phyloP scores from a whole-genome alignment of 225 moss, liverwort and hornwort genomes.

The Straminergon stramineum region DNA sequence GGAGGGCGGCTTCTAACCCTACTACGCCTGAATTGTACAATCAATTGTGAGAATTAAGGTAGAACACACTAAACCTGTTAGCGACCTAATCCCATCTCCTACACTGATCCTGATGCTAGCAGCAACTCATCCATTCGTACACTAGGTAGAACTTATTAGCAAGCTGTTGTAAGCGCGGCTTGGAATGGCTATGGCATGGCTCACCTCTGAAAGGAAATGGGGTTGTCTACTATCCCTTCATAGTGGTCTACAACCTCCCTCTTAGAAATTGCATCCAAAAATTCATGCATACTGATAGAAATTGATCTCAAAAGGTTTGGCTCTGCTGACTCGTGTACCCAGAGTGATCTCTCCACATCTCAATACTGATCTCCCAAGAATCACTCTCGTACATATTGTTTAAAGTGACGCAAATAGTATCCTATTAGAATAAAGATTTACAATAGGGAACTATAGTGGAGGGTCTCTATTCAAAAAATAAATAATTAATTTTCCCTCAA shows the following conservation, averaged over 20 bases:
- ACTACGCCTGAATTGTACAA: slow-evolving; percentile 37
- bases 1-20: slow-evolving; percentile 69
- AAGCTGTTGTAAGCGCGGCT: not conserved
- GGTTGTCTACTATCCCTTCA: not conserved
- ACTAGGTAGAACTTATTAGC: not conserved
- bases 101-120: not conserved
- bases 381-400: too few relatives aligned
- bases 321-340: too few relatives aligned
- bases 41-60: not conserved
- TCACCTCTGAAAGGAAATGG: not conserved
- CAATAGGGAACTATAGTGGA: too few relatives aligned
- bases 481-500: not conserved
- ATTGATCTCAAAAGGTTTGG: not conserved
- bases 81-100: not conserved
- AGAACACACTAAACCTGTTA: not conserved
- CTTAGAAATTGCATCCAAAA: not conserved
- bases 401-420: not conserved
- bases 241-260: too few relatives aligned
- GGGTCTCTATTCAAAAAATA: not conserved
- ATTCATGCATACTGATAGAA: too few relatives aligned
- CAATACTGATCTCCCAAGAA: not conserved
- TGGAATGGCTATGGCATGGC: not conserved
- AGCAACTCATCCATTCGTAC: not conserved
- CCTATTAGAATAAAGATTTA: not conserved
- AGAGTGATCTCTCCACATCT: not conserved